Base-by-base conservation (phyloP, 345 rosid genomes). In the Syzygium grande region DNA sequence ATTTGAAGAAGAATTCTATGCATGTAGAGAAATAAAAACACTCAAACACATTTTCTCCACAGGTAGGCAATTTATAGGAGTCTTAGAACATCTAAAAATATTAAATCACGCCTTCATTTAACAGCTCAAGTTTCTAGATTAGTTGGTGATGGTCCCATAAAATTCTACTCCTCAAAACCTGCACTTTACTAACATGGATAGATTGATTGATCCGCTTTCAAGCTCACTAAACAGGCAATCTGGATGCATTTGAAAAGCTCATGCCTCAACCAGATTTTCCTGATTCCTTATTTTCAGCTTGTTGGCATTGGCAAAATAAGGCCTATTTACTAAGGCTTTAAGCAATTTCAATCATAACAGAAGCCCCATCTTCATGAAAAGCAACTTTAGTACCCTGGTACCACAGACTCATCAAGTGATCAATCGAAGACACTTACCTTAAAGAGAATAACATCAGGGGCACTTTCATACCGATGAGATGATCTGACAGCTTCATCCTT, bases 391-490 rank as follows among this genome's bases (percentile, higher is more conserved):
- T 55, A 55, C 27, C 80, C 49, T 73, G 49, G 83, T 38, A 19
- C 27, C 83, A 38, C 49, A 38, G 38, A 38, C 27, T 38, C 83
- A 73, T 38, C 83, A 73, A 73, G 49, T 73, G 49, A 73, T 38
- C 27, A 9, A 38, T 73, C 49, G 4, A 73, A 73, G 83, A 73
- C 8, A 38, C 83, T 38, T 54, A 97, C 99, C 99, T 95, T 97
- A 89, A 97, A 96, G 85, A 97, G 98, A 89, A 91, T 92, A 87
- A 97, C 94, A 90, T 97, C 99, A 49, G 99, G 99, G 73, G 99
- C 92, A 93, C 96, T 97, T 93, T 95, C 98, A 94, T 94, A 97
- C 86, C 93, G 93, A 90, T 97, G 99, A 63, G 99, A 92, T 84
- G 94, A 92, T 88, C 99, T 98, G 55, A 95, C 92, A 91, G 93